Evolutionary conservation across 805 yeast species (phyloP).

Genomic region (Clavispora phyllophila): DNA sequence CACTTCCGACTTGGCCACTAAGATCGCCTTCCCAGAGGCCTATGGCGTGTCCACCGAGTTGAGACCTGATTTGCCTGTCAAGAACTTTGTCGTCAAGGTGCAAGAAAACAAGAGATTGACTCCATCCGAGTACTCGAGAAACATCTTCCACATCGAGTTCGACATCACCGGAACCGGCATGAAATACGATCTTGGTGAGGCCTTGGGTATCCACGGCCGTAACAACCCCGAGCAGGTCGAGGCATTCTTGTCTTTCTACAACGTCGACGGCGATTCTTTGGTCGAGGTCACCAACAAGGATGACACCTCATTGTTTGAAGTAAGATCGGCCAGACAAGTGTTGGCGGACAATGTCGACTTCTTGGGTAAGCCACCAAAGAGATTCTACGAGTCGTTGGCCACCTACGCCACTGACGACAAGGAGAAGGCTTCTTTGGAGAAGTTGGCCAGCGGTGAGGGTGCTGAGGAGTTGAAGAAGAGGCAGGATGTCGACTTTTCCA

Average conservation of each 20-base stretch:
- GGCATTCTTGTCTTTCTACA: constrained; percentile 66
- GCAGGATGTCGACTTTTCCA: constrained; percentile 77
- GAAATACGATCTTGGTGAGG: constrained; percentile 92
- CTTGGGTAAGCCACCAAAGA: constrained; percentile 93
- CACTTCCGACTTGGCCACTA: constrained; percentile 54
- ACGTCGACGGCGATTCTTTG: constrained; percentile 61
- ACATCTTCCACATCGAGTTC: constrained; percentile 94
- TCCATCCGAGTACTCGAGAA: constrained; percentile 83
- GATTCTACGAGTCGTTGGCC: constrained; percentile 82
- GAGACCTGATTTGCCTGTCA: constrained; percentile 86
- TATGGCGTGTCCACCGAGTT: constrained; percentile 51
- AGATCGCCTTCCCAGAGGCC: constrained; percentile 78
- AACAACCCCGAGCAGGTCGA: constrained; percentile 63
- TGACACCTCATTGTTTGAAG: constrained; percentile 51
- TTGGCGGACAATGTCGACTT: constrained; percentile 78
- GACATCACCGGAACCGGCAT: constrained; percentile 88
- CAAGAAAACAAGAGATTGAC: constrained; percentile 90
- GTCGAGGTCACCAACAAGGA: constrained; percentile 71
- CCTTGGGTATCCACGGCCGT: constrained; percentile 91
- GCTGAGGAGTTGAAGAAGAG: constrained; percentile 78
- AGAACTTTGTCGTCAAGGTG: constrained; percentile 82
- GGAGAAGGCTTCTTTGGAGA: constrained; percentile 58
- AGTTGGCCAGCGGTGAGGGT: constrained; percentile 72
- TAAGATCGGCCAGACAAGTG: constrained; percentile 78
- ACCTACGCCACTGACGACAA: constrained; percentile 63